Base-by-base conservation (phyloP, 169 alveolate genomes). In the Plasmodium blacklocki region DNA sequence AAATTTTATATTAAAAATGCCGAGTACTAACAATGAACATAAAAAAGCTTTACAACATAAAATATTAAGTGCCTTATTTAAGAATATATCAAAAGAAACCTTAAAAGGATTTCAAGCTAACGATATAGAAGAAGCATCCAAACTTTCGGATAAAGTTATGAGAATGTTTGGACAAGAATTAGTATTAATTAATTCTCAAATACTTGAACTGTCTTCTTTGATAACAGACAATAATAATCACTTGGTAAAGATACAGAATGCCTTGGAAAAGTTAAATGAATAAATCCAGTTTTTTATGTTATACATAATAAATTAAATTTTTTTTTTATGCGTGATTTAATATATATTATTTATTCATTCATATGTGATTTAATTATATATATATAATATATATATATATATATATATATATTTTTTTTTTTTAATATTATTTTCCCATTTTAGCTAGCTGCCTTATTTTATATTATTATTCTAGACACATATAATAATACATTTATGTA, bases 151-250 rank as follows among this genome's bases (percentile, higher is more conserved):
- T 11, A 85, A 85, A 74, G 92, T 85, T 7, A 72, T 85, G 92
- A 60, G 92, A 9, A 85, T 85, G 67, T 85, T 70, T 18, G 92
- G 92, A 32, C 92, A 85, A 64, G 92, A 85, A 59, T 85, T 85
- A 85, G 72, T 85, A 18, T 54, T 85, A 23, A n/a, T 85, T 2
- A 85, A 85, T 43, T 71, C 92, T 5, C 88, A 85, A 50, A 70
- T 71, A 1, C 60, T 85, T 15, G 92, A 85, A 52, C 14, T 85
- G 26, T 58, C 92, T 12, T 70, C 92, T 9, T 50, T 85, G 54
- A 85, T 85, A 43, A 71, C 15, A 59, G 92, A 85, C 23, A 85
- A 85, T 52, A 85, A 85, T 62, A 86, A 85, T 3, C 67, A 72
- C 6, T 49, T 85, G 56, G 18, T 85, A 32, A 71, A 85, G 47